A percentile compares a stretch with the other conserved stretches of the same genome.
Evolutionary conservation across 805 yeast genomes (phyloP).

Genomic region (Saturnispora mendoncae): DNA sequence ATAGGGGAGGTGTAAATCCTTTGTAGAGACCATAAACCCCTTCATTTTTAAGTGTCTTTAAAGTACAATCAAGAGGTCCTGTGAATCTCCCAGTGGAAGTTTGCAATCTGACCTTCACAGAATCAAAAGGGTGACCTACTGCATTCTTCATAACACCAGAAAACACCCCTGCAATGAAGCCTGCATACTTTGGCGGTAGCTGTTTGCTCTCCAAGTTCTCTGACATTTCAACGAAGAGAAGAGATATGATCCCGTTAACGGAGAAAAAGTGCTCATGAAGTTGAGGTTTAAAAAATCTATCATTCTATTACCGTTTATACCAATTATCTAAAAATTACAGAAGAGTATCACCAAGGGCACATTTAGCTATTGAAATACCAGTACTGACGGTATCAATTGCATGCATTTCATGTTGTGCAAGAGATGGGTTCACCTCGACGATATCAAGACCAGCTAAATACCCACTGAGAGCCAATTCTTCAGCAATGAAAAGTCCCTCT

Average conservation of each 20-base stretch:
- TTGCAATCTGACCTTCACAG: conserved; percentile 80
- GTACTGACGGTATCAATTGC: conserved; percentile 79
- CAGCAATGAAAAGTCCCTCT: conserved; percentile 89
- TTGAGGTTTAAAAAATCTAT: background rate
- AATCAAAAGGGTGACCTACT: conserved; percentile 91
- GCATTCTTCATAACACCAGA: conserved; percentile 81
- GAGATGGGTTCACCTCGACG: conserved; percentile 86
- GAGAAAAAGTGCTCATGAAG: too few relatives aligned
- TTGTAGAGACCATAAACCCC: conserved; percentile 76
- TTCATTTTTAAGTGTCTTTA: conserved; percentile 62
- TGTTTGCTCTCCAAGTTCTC: conserved; percentile 13
- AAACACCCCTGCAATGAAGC: conserved; percentile 83
- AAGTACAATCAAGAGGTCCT: conserved; percentile 76
- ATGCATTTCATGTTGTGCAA: conserved; percentile 70
- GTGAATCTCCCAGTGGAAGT: conserved; percentile 56
- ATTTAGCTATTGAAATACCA: conserved; percentile 84
- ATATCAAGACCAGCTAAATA: conserved; percentile 79
- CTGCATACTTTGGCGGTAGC: conserved; percentile 48
- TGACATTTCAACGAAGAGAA: background rate
- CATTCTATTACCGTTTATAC: too few relatives aligned
- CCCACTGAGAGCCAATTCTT: conserved; percentile 88
- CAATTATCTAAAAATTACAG: conserved; percentile 38
- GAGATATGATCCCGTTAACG: background rate
- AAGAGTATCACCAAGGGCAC: conserved; percentile 90
- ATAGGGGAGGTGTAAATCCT: conserved; percentile 87